Evolutionary conservation across 352 stramenopile genomes (phyloP).

Genomic region (Pythium scleroteichum): DNA sequence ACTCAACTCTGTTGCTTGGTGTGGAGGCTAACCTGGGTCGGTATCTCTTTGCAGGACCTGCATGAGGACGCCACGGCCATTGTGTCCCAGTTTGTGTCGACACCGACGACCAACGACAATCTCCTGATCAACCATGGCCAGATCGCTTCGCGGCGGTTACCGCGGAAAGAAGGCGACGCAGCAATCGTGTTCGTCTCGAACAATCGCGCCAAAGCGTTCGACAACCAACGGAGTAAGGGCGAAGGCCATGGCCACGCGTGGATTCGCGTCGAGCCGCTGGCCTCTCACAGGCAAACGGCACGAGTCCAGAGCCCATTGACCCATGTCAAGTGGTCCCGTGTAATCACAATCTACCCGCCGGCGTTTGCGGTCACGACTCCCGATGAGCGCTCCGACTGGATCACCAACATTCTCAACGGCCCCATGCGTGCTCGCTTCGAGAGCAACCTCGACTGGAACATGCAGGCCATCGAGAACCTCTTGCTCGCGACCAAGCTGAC

Average conservation of each 20-base stretch:
- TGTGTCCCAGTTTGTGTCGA: constrained; percentile 11
- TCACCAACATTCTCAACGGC: constrained; percentile 3
- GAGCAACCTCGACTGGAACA: constrained; percentile 18
- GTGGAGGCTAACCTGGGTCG: too few relatives aligned
- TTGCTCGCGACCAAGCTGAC: constrained; percentile 2
- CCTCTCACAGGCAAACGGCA: not conserved
- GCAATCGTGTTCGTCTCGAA: constrained; percentile 14
- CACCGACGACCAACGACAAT: not conserved
- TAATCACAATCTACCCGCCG: not conserved
- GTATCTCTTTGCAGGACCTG: constrained; percentile 1
- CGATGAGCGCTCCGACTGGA: constrained; percentile 8
- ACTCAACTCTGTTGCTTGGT: too few relatives aligned
- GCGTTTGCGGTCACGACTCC: constrained; percentile 7
- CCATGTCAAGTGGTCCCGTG: constrained; percentile 12
- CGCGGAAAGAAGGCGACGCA: not conserved
- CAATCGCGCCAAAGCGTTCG: constrained; percentile 1
- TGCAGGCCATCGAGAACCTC: constrained; percentile 19
- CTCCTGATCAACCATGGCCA: constrained; percentile 12
- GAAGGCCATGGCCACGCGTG: constrained; percentile 6
- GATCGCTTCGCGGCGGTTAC: constrained; percentile 8
- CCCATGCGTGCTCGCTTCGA: constrained; percentile 16
- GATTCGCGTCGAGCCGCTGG: constrained; percentile 12
- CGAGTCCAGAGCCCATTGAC: constrained; percentile 6
- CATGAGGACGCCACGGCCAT: constrained; percentile 5
- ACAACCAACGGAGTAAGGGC: constrained; percentile 6